These are phyloP conservation scores for Phoma sp. DNA, from an alignment of 2,329 filamentous ascomycete species.

Conservation along the genomic window DNA sequence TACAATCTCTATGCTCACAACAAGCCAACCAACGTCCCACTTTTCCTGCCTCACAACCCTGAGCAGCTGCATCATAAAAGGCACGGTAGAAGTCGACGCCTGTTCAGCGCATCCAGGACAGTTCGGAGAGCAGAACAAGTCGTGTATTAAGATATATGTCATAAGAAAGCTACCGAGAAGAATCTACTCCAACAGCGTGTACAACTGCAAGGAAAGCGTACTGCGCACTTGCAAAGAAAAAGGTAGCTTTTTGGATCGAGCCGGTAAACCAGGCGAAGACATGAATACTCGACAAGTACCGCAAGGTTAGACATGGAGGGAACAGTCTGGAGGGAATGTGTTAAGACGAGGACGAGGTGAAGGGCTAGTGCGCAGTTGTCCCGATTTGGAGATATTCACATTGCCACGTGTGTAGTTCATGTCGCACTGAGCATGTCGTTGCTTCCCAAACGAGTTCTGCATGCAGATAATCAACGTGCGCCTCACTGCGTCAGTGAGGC, in stretches of 20 bases:
- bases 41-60: not conserved
- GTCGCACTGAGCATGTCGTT: not conserved
- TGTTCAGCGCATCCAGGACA: too few relatives aligned
- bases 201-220: not conserved
- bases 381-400: constrained; percentile 1
- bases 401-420: constrained; percentile 1
- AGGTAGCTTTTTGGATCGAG: too few relatives aligned
- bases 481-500: not conserved
- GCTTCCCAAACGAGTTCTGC: not conserved
- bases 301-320: not conserved
- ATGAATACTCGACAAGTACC: not conserved
- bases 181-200: not conserved
- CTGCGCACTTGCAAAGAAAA: not conserved
- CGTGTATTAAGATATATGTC: constrained; percentile 2
- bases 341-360: too few relatives aligned
- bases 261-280: not conserved
- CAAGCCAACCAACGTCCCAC: not conserved
- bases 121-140: not conserved
- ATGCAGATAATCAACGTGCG: not conserved
- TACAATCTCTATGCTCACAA: not conserved
- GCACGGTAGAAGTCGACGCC: too few relatives aligned
- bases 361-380: not conserved
- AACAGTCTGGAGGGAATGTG: not conserved
- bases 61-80: not conserved
- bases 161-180: not conserved